phyloP scores from a whole-genome alignment of 148 eudicot species.

The Diospyros lotus region DNA sequence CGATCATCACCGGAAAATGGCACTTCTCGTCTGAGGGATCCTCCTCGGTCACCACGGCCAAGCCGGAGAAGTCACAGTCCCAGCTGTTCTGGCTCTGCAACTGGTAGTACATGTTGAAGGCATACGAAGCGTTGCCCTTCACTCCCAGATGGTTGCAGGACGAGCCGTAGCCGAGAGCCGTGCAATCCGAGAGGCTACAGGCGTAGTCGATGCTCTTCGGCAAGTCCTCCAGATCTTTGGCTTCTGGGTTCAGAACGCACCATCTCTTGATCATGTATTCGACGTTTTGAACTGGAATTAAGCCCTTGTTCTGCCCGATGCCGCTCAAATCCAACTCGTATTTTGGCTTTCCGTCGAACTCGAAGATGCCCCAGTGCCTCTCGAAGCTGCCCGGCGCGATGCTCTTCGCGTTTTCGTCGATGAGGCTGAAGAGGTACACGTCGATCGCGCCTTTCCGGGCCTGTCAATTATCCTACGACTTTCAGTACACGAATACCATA shows the following conservation, averaged over 20 bases:
- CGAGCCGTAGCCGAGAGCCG: constrained; percentile 82
- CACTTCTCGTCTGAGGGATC: constrained; percentile 73
- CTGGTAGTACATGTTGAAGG: constrained; percentile 93
- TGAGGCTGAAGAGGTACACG: constrained; percentile 70
- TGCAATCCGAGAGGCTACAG: constrained; percentile 87
- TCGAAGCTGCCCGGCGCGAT: constrained; percentile 85
- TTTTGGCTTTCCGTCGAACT: constrained; percentile 92
- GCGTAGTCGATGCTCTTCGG: constrained; percentile 68
- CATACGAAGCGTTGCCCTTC: constrained; percentile 81
- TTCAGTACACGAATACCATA: too few relatives aligned
- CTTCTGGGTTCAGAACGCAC: constrained; percentile 58
- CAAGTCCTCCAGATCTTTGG: constrained; percentile 31
- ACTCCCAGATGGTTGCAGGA: constrained; percentile 59
- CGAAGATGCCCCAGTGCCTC: constrained; percentile 95
- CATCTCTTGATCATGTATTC: constrained; percentile 55
- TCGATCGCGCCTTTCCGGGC: constrained; percentile 54
- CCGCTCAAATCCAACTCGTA: constrained; percentile 72
- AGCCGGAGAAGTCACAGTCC: constrained; percentile 88
- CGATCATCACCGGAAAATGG: constrained; percentile 79
- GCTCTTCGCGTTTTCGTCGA: constrained; percentile 85
- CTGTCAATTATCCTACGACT: too few relatives aligned
- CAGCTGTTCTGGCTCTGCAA: constrained; percentile 56
- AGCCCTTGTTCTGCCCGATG: constrained; percentile 34
- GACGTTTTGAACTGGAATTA: constrained; percentile 67
- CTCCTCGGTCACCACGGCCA: constrained; percentile 50